Conservation (phyloP, 164 flowering plant species). For the Umbellularia californica region DNA sequence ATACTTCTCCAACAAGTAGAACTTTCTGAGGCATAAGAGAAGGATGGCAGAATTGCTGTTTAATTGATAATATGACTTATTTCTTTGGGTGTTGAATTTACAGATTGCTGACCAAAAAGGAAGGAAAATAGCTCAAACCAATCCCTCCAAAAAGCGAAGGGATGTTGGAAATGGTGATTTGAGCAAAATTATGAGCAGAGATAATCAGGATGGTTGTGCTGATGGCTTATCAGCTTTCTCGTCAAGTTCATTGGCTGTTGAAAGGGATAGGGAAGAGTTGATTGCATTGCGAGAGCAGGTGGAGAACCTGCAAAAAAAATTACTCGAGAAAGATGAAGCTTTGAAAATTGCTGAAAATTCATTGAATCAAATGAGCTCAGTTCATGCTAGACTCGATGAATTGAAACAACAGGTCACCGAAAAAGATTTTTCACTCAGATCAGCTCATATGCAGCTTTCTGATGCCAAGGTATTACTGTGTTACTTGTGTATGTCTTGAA, state of each 20-base stretch:
- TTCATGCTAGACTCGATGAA: conserved; percentile 43
- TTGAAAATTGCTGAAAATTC: conserved; percentile 51
- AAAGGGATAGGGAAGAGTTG: conserved; percentile 69
- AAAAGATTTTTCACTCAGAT: conserved; percentile 63
- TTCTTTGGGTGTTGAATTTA: conserved; percentile 1
- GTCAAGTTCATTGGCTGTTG: conserved; percentile 38
- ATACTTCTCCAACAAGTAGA: too few relatives aligned
- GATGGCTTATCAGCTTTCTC: conserved; percentile 46
- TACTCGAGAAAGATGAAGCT: conserved; percentile 76
- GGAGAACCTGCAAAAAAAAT: conserved; percentile 59
- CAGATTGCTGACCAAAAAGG: conserved; percentile 52
- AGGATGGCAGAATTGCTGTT: not conserved
- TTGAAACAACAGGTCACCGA: conserved; percentile 46
- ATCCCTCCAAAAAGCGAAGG: conserved; percentile 47
- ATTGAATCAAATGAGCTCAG: conserved; percentile 41
- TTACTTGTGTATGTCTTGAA: too few relatives aligned
- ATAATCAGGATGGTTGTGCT: conserved; percentile 30
- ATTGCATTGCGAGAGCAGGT: conserved; percentile 52
- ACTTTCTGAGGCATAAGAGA: not conserved
- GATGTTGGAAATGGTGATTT: conserved; percentile 45
- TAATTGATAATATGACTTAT: not conserved
- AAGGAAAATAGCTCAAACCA: conserved; percentile 55
- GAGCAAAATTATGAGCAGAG: conserved; percentile 21
- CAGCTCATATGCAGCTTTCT: conserved; percentile 62
- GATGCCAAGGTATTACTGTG: conserved; percentile 64